Percentiles rank a stretch among this genome's conserved stretches.
phyloP scores from a whole-genome alignment of 1,284 basidiomycete species.

The Pterula multifida region DNA sequence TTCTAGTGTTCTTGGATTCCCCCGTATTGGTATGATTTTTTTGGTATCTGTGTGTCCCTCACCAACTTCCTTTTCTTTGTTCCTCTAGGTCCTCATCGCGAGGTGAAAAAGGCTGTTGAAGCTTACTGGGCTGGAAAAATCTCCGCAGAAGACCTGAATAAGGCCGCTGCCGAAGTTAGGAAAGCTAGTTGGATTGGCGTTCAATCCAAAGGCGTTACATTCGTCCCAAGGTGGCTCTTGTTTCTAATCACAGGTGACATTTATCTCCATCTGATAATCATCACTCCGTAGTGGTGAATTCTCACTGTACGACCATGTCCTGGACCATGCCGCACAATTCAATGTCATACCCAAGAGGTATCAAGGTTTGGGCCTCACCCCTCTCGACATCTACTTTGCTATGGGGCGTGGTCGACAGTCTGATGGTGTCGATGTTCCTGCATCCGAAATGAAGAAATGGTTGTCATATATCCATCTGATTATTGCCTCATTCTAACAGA shows the following conservation, averaged over 20 bases:
- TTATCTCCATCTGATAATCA: slow-evolving; percentile 13
- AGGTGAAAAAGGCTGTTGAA: slow-evolving; percentile 98
- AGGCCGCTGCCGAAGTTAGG: slow-evolving; percentile 81
- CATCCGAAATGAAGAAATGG: slow-evolving; percentile 99
- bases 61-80: slow-evolving; percentile 3
- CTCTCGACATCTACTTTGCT: slow-evolving; percentile 94
- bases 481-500: slow-evolving; percentile 4
- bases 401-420: slow-evolving; percentile 98
- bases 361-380: slow-evolving; percentile 75
- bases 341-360: slow-evolving; percentile 97
- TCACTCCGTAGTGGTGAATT: slow-evolving; percentile 75
- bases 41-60: too few species aligned
- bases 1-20: slow-evolving; percentile 93
- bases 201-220: slow-evolving; percentile 83
- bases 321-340: slow-evolving; percentile 95
- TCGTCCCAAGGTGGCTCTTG: slow-evolving; percentile 70
- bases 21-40: slow-evolving; percentile 70
- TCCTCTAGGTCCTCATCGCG: slow-evolving; percentile 74
- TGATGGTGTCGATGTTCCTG: slow-evolving; percentile 90
- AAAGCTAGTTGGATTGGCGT: slow-evolving; percentile 86
- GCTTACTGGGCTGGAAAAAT: slow-evolving; percentile 96
- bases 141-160: slow-evolving; percentile 81
- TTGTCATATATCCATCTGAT: slow-evolving; percentile 23
- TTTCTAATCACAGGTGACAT: neutral
- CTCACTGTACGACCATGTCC: slow-evolving; percentile 97